Percentiles rank a stretch among this genome's conserved stretches.
Evolutionary conservation across 2,329 filamentous ascomycete species (phyloP).

Genomic region (Rhynchosporium secalis): DNA sequence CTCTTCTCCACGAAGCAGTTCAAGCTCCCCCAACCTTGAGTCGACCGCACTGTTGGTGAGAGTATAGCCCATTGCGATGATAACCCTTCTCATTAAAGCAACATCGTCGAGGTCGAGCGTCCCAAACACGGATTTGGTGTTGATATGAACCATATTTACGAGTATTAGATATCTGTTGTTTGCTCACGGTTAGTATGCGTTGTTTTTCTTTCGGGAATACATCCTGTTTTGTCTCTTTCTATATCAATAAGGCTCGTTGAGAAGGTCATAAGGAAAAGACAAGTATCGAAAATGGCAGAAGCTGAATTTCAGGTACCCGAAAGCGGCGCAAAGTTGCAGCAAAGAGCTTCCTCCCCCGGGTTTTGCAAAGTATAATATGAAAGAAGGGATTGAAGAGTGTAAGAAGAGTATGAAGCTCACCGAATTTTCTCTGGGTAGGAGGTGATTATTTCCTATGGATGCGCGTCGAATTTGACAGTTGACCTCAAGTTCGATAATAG

Average conservation of each 20-base stretch:
- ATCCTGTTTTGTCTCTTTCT: neutral
- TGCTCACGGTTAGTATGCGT: neutral
- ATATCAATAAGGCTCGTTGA: neutral
- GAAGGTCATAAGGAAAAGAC: neutral
- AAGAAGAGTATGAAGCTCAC: neutral
- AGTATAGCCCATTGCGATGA: neutral
- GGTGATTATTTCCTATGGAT: neutral
- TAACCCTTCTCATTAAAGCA: neutral
- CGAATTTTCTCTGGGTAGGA: neutral
- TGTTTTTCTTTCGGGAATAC: neutral
- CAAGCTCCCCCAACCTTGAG: no score
- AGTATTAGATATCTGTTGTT: neutral
- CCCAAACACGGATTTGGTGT: neutral
- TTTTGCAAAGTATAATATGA: neutral
- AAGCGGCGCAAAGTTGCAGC: no score
- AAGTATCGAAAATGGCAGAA: neutral
- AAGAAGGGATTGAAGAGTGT: neutral
- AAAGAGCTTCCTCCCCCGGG: neutral
- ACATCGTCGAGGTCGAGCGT: constrained; percentile 10
- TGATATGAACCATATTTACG: constrained; percentile 3
- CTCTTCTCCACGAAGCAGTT: neutral
- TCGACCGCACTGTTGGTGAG: neutral
- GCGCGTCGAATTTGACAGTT: neutral
- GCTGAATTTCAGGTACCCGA: no score
- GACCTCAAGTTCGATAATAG: neutral